Conservation (phyloP, 73 alveolate genomes). For the Blepharisma japonicum region DNA sequence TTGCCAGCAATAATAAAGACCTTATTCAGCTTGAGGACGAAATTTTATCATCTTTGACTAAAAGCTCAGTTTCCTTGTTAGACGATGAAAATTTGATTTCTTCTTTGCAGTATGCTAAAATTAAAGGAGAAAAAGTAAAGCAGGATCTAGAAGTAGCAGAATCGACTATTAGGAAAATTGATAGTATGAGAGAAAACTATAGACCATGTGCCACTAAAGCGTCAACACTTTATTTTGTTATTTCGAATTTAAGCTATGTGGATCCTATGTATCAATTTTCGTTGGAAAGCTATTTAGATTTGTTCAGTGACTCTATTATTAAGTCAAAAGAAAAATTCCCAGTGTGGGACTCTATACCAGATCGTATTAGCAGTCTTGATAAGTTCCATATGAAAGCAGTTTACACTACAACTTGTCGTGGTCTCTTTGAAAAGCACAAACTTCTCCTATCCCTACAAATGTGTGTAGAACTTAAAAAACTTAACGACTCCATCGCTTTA, state of each 20-base stretch:
- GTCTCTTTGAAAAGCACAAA: slow-evolving; percentile 98
- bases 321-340: slow-evolving; percentile 75
- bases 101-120: slow-evolving; percentile 65
- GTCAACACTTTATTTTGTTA: slow-evolving; percentile 76
- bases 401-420: slow-evolving; percentile 95
- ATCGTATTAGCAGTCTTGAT: slow-evolving; percentile 72
- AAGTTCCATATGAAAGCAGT: slow-evolving; percentile 85
- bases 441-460: slow-evolving; percentile 95
- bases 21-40: slow-evolving; percentile 78
- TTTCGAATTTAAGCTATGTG: slow-evolving; percentile 72
- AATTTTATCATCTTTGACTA: slow-evolving; percentile 66
- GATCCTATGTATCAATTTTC: slow-evolving; percentile 93
- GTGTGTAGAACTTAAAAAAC: slow-evolving; percentile 88
- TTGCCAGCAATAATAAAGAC: slow-evolving; percentile 59
- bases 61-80: slow-evolving; percentile 57
- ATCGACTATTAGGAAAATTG: slow-evolving; percentile 82
- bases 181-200: slow-evolving; percentile 85
- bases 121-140: slow-evolving; percentile 58
- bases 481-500: slow-evolving; percentile 79
- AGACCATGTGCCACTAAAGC: slow-evolving; percentile 89
- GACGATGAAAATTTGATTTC: slow-evolving; percentile 78
- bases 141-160: slow-evolving; percentile 59
- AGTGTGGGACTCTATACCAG: slow-evolving; percentile 64
- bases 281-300: slow-evolving; percentile 83
- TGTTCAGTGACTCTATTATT: slow-evolving; percentile 86